Conservation (phyloP, 345 rosid genomes). For the Eucalyptus curtisii region DNA sequence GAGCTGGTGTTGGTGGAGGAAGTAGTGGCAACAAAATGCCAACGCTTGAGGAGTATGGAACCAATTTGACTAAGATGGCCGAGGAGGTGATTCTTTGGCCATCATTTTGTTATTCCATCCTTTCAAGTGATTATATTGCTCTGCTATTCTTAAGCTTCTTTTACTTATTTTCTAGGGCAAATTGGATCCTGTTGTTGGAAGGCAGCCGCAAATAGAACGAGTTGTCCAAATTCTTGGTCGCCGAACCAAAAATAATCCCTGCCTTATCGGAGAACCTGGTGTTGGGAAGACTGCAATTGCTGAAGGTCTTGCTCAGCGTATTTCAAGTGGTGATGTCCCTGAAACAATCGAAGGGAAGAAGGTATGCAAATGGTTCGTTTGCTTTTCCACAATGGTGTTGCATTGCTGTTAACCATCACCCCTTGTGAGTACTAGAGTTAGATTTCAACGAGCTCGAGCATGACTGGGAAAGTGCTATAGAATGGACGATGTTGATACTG, state of each 20-base stretch:
- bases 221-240: conserved; percentile 95
- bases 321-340: conserved; percentile 91
- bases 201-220: conserved; percentile 91
- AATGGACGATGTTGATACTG: neutral
- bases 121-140: neutral
- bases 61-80: conserved; percentile 92
- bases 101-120: neutral
- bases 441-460: neutral
- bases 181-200: conserved; percentile 97
- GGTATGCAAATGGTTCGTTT: conserved; percentile 15
- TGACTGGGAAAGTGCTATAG: neutral
- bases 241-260: conserved; percentile 92
- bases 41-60: conserved; percentile 96
- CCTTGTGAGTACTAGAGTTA: neutral
- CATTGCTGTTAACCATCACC: neutral
- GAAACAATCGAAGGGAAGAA: conserved; percentile 96
- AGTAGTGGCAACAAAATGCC: conserved; percentile 85
- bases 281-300: conserved; percentile 99
- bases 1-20: conserved; percentile 75
- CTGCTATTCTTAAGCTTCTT: neutral
- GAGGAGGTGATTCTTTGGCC: conserved; percentile 53
- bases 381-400: neutral
- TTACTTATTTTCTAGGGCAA: conserved; percentile 48
- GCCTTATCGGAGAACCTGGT: conserved; percentile 99
- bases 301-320: conserved; percentile 97